Evolutionary conservation across 2,329 filamentous ascomycete species (phyloP), one percentile per base, ranked within the genome.

Genomic region (Macrophomina pseudophaseolina): DNA sequence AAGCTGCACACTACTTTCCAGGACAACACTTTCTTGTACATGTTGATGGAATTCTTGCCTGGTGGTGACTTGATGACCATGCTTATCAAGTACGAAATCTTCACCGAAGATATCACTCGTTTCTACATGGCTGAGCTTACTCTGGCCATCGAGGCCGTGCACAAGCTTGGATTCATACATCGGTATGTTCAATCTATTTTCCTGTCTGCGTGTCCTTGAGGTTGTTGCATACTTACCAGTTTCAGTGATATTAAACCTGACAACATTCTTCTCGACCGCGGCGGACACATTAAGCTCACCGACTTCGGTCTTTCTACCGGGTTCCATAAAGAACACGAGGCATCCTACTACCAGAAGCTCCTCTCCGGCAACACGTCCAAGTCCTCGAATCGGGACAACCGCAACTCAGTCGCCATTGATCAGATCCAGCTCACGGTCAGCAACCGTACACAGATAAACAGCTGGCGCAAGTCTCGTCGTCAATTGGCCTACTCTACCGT

Each of bases 41-140:
- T 99, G 90, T 85, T 99, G 69, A 99, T 99, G 95, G 95, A 99
- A 81, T 99, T 98, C 81, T 86, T 99, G 79, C 95, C 95, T 7
- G 95, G 95, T 79, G 95, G 95, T 79, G 95, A 99, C 82, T 81
- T 99, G 78, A 99, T 99, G 95, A 99, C 95, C 3, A 99, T 99
- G 95, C 85, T 99, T 72, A 99, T 99, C 84, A 99, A 98, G 85
- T 99, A 99, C 76, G 95, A 99, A 79, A 97, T 99, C 78, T 99
- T 99, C 80, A 97, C 93, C 0, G 94, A 98, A 79, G 95, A 99
- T 72, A 98, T 99, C 72, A 99, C 95, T 35, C 89, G 95, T 18
- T 99, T 99, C 81, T 99, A 99, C 81, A 99, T 99, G 88, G 95
- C 95, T 30, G 94, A 99, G 80, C 94, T 98, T 73, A 92, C 97